Evolutionary conservation across 768 basidiomycete genomes (phyloP), one percentile per base, ranked within the genome.

Genomic region (Agrocybe chaxingu): DNA sequence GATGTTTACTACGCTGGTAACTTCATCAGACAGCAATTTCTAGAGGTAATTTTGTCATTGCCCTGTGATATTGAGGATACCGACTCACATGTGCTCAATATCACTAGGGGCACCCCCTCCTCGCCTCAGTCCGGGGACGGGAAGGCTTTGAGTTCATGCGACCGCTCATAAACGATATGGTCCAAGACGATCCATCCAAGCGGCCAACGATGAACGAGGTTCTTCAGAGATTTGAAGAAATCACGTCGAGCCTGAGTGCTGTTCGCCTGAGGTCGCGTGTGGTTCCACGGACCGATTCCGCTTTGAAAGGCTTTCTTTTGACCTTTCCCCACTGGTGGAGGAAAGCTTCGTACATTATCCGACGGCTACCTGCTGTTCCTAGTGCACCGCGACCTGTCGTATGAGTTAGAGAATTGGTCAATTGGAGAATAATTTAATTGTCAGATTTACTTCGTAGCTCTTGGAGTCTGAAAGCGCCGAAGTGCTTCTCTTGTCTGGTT

Each of bases 1-100:
- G 78, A 79, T 32, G 60, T 79, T 3, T 79, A 74, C 51, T 70
- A 70, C 30, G 52, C 77, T 0, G 75, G 74, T 0, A 77, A 76
- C 40, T 16, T 68, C 7, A 62, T 75, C 4, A 57, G 52, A 9
- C 49, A 13, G 41, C 57, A 69, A n/a, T 70, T 75, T 44, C n/a
- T 68, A 0, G 39, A 61, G 49, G 73, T 75, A 44, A 47, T 29
- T 24, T 42, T 52, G 18, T 34, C 1, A 36, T 18, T 8, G 19
- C 2, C n/a, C 12, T 13, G 32, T 31, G 30, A 35, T 30, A 47
- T 4, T 12, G 19, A 16, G 16, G 16, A 16, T 16, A 16, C 16
- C 16, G 16, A 16, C 16, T 16, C 45, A n/a, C 6, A 34, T 13
- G 11, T 16, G 35, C 19, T 42, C 12, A 42, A n/a, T n/a, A n/a